Evolutionary conservation across 1,139 yeast genomes (phyloP).

Genomic region (Candida sojae): DNA sequence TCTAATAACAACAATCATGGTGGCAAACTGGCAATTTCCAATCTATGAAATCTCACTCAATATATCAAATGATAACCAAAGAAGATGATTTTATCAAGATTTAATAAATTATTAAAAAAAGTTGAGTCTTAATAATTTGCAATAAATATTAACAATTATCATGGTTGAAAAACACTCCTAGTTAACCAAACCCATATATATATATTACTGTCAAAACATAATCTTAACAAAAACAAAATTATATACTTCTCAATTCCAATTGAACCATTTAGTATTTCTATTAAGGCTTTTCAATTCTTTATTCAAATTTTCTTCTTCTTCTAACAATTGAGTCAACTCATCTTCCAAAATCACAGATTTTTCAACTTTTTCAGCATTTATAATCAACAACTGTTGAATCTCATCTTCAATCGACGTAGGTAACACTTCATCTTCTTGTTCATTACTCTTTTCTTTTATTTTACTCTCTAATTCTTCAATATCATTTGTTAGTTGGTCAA

Average conservation of each 20-base stretch:
- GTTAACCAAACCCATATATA: too few species aligned
- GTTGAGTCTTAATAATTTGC: too few species aligned
- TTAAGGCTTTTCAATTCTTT: constrained; percentile 25
- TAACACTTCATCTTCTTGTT: constrained; percentile 14
- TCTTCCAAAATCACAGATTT: constrained; percentile 52
- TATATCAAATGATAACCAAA: too few species aligned
- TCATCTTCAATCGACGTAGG: constrained; percentile 47
- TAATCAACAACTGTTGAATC: constrained; percentile 45
- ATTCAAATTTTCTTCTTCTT: constrained; percentile 29
- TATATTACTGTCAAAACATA: too few species aligned
- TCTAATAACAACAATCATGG: too few species aligned
- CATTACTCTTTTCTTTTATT: constrained; percentile 16
- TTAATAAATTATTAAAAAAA: too few species aligned
- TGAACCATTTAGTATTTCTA: constrained; percentile 30
- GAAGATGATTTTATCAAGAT: too few species aligned
- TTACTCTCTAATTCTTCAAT: constrained; percentile 53
- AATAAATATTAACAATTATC: too few species aligned
- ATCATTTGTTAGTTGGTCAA: constrained; percentile 55
- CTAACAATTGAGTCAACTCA: constrained; percentile 35
- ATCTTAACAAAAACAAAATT: too few species aligned
- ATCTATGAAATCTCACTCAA: too few species aligned
- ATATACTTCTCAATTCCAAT: constrained; percentile 20
- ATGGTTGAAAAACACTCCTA: too few species aligned
- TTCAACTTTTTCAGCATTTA: constrained; percentile 64
- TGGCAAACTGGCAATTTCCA: too few species aligned